phyloP scores from a whole-genome alignment of 345 rosid species.

The Boechera divaricarpa region DNA sequence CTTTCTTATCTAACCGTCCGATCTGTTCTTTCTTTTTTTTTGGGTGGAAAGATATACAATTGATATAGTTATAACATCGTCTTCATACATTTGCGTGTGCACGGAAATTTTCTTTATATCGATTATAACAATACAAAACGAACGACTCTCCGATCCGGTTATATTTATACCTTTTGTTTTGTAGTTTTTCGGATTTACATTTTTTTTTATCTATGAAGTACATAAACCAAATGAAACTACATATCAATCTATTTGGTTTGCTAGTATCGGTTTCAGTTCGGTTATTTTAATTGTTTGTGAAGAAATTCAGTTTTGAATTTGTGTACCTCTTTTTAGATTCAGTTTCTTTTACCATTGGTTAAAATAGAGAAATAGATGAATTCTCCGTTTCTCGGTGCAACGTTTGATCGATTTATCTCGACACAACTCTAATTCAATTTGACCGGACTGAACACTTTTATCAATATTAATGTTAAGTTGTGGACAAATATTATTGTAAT shows the following conservation, averaged over 20 bases:
- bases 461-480: conserved; percentile 14
- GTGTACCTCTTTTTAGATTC: background rate
- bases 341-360: background rate
- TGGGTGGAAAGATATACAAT: background rate
- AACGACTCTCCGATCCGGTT: background rate
- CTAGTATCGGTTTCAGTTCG: background rate
- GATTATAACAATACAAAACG: background rate
- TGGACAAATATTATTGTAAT: background rate
- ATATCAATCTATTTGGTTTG: background rate
- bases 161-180: background rate
- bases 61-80: background rate
- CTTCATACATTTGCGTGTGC: background rate
- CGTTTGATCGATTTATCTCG: background rate
- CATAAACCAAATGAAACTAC: too few species aligned
- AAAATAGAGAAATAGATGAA: background rate
- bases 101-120: background rate
- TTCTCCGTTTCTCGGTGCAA: background rate
- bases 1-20: conserved; percentile 38
- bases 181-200: too few species aligned
- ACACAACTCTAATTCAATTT: background rate
- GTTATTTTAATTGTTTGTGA: background rate
- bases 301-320: background rate
- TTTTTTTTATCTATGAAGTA: background rate
- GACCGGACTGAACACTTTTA: background rate
- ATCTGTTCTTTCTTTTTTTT: background rate